A percentile compares a stretch with the other conserved stretches of the same genome.
These are phyloP conservation scores for Penicillium sp. DNA, from an alignment of 2,329 filamentous ascomycete genomes.

Conservation along the genomic window DNA sequence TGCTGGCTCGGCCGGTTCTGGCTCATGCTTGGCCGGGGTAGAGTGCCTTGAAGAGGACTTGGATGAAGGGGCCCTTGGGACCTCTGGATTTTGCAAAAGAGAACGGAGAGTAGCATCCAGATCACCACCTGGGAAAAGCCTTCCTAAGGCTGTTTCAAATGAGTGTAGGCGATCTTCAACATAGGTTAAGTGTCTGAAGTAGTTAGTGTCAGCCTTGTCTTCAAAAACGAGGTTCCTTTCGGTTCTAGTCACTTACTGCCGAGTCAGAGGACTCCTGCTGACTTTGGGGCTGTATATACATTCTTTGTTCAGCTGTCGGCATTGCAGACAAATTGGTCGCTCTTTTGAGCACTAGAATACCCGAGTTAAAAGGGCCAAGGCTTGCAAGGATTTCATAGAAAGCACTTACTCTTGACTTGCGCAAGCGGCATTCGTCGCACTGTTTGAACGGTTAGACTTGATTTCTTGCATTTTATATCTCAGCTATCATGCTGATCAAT, in stretches of 20 bases:
- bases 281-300: conserved; percentile 45
- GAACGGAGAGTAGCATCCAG: conserved; percentile 40
- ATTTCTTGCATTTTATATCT: conserved; percentile 4
- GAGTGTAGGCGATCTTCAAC: conserved; percentile 41
- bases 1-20: conserved; percentile 35
- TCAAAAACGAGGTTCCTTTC: neutral
- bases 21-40: conserved; percentile 35
- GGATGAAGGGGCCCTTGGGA: conserved; percentile 34
- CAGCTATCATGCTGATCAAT: neutral
- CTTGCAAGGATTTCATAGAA: neutral
- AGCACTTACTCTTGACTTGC: conserved; percentile 38
- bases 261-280: conserved; percentile 42
- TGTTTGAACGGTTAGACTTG: conserved; percentile 12
- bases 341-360: conserved; percentile 42
- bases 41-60: conserved; percentile 41
- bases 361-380: conserved; percentile 2
- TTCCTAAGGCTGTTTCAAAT: conserved; percentile 39
- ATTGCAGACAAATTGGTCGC: conserved; percentile 40
- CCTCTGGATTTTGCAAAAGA: conserved; percentile 38
- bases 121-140: conserved; percentile 41
- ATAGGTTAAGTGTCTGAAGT: conserved; percentile 37
- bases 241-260: conserved; percentile 33
- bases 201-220: conserved; percentile 16
- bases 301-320: conserved; percentile 40
- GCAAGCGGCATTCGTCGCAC: conserved; percentile 43